A percentile compares a stretch with the other conserved stretches of the same genome.
Evolutionary conservation across 2,329 filamentous ascomycete species (phyloP).

Genomic region (Neophaeococcomyces aloes): DNA sequence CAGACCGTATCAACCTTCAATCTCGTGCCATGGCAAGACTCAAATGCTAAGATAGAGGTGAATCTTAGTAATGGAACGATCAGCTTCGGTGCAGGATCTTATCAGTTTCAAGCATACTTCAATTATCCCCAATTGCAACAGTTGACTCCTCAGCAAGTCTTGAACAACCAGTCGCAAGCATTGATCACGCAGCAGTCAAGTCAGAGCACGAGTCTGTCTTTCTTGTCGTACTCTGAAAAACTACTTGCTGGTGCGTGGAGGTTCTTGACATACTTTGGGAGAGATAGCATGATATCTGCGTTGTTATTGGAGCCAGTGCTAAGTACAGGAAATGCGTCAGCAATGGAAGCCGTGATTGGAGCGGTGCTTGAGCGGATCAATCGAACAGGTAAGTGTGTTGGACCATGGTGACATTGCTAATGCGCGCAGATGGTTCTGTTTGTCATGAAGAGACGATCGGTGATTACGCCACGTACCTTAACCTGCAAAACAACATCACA

Average conservation of each 20-base stretch:
- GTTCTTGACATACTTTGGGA: slow-evolving; percentile 57
- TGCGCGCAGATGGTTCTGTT: slow-evolving; percentile 43
- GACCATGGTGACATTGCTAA: not conserved
- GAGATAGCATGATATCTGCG: slow-evolving; percentile 53
- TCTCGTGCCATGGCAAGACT: slow-evolving; percentile 31
- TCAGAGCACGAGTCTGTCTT: slow-evolving; percentile 46
- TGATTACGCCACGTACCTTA: slow-evolving; percentile 54
- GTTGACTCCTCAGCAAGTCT: slow-evolving; percentile 39
- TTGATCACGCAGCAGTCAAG: slow-evolving; percentile 38
- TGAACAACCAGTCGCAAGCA: slow-evolving; percentile 38
- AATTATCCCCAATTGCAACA: slow-evolving; percentile 54
- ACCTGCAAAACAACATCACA: slow-evolving; percentile 42
- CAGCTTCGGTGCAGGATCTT: slow-evolving; percentile 43
- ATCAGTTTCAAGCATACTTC: slow-evolving; percentile 49
- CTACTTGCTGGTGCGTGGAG: slow-evolving; percentile 55
- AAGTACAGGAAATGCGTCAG: slow-evolving; percentile 44
- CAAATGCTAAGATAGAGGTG: slow-evolving; percentile 24
- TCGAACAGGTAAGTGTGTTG: slow-evolving; percentile 25
- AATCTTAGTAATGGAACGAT: slow-evolving; percentile 35
- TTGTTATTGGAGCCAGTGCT: slow-evolving; percentile 50
- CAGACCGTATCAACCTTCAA: slow-evolving; percentile 46
- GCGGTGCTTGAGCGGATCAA: slow-evolving; percentile 53
- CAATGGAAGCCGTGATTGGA: slow-evolving; percentile 51
- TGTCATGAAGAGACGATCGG: slow-evolving; percentile 57
- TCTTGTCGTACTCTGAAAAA: slow-evolving; percentile 54